These are phyloP conservation scores for Panicum miliaceum DNA, from an alignment of 176 grass and related monocot species.

Conservation along the genomic window DNA sequence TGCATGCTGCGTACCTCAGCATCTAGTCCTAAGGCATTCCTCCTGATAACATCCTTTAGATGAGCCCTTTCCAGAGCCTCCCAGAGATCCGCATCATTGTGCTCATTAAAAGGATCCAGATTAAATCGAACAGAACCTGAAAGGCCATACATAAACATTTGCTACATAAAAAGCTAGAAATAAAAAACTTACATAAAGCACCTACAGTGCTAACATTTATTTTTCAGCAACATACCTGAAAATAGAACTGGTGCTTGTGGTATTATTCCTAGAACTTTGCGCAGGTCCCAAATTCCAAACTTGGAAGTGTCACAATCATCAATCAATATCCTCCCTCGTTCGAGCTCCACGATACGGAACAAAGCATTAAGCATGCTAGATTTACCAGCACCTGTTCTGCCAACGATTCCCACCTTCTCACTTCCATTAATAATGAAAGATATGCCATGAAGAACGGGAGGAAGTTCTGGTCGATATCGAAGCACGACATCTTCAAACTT, in stretches of 20 bases:
- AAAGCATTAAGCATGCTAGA: constrained; percentile 99
- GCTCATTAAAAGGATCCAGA: constrained; percentile 97
- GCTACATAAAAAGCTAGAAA: constrained; percentile 9
- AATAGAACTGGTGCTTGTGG: constrained; percentile 94
- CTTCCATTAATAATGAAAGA: constrained; percentile 93
- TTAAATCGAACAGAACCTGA: constrained; percentile 95
- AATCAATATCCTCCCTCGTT: constrained; percentile 79
- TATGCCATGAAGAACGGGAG: constrained; percentile 96
- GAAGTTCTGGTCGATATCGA: constrained; percentile 93
- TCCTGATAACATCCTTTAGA: constrained; percentile 92
- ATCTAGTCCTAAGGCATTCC: constrained; percentile 90
- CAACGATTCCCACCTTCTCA: constrained; percentile 96
- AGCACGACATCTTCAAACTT: constrained; percentile 90
- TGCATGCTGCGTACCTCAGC: constrained; percentile 70
- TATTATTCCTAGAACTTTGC: constrained; percentile 97
- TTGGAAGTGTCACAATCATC: constrained; percentile 86
- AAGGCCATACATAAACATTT: constrained; percentile 25
- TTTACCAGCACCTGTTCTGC: constrained; percentile 97
- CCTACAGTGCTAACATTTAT: not conserved
- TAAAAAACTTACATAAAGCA: constrained; percentile 1
- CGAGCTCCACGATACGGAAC: constrained; percentile 92
- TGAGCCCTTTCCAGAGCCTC: constrained; percentile 97
- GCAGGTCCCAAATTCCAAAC: constrained; percentile 94
- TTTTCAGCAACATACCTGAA: constrained; percentile 75
- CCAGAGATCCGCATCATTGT: constrained; percentile 98